Conservation (phyloP, 768 basidiomycete genomes). For the Tulasnella calospora region DNA sequence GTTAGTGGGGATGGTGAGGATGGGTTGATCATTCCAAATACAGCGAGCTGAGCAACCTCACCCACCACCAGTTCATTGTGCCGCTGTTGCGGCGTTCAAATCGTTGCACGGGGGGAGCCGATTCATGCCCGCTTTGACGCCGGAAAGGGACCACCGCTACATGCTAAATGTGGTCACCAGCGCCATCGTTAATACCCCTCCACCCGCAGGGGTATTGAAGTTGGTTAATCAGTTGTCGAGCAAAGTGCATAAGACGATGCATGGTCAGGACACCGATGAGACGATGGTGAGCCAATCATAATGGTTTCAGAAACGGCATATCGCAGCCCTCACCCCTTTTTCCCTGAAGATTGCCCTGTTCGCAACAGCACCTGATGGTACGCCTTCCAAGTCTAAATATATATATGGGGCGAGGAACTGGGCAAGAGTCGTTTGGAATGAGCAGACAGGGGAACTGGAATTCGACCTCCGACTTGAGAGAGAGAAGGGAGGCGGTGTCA, state of each 20-base stretch:
- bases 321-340: conserved; percentile 7
- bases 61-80: conserved; percentile 57
- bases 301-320: background rate
- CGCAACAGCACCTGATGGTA: conserved; percentile 67
- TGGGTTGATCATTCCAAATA: background rate
- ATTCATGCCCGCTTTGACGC: conserved; percentile 37
- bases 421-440: conserved; percentile 63
- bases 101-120: conserved; percentile 50
- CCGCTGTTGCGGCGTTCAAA: conserved; percentile 74
- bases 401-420: conserved; percentile 90
- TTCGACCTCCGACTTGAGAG: conserved; percentile 87
- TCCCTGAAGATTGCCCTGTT: conserved; percentile 66
- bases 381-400: conserved; percentile 65
- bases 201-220: conserved; percentile 64
- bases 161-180: conserved; percentile 88
- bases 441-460: conserved; percentile 54
- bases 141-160: conserved; percentile 64
- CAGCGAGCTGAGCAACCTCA: background rate
- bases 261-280: conserved; percentile 78
- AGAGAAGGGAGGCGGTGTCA: conserved; percentile 74
- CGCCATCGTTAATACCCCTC: conserved; percentile 96
- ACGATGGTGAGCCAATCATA: conserved; percentile 53
- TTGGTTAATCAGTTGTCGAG: conserved; percentile 70
- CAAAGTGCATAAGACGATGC: conserved; percentile 83
- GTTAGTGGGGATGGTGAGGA: conserved; percentile 70